phyloP scores from a whole-genome alignment of 495 filamentous ascomycete species.

The Aspergillus wentii region DNA sequence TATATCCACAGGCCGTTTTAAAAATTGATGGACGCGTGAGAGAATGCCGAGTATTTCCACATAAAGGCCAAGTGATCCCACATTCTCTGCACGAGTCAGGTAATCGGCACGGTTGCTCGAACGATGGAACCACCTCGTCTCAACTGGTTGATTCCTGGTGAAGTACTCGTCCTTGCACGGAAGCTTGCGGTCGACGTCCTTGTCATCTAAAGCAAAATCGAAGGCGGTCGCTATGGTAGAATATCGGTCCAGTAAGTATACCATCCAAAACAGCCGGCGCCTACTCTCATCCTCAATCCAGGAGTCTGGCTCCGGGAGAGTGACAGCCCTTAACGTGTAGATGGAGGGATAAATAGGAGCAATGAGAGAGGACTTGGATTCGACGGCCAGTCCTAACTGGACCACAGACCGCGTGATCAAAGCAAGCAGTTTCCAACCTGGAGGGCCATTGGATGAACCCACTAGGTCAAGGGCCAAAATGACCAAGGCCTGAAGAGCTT shows the following conservation, averaged over 20 bases:
- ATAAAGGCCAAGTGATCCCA: slow-evolving; percentile 81
- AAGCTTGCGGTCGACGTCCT: slow-evolving; percentile 79
- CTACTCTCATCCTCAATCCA: slow-evolving; percentile 87
- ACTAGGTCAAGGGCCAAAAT: slow-evolving; percentile 77
- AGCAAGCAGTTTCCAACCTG: slow-evolving; percentile 84
- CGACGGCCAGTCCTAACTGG: slow-evolving; percentile 75
- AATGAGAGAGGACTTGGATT: slow-evolving; percentile 68
- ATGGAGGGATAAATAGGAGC: slow-evolving; percentile 75
- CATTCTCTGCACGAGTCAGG: slow-evolving; percentile 67
- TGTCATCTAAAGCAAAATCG: slow-evolving; percentile 82
- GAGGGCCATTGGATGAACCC: slow-evolving; percentile 76
- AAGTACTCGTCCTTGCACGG: slow-evolving; percentile 86
- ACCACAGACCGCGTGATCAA: slow-evolving; percentile 81
- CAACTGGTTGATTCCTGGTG: slow-evolving; percentile 73
- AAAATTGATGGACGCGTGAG: slow-evolving; percentile 77
- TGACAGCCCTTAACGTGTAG: slow-evolving; percentile 76
- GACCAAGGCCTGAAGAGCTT: slow-evolving; percentile 77
- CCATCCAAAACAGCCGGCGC: slow-evolving; percentile 85
- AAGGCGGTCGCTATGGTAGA: slow-evolving; percentile 86
- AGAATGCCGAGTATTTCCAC: slow-evolving; percentile 82
- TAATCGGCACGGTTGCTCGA: slow-evolving; percentile 54
- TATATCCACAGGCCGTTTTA: slow-evolving; percentile 86
- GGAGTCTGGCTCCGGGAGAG: slow-evolving; percentile 73
- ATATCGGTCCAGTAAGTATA: slow-evolving; percentile 83
- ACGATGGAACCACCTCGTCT: slow-evolving; percentile 71